Evolutionary conservation across 768 basidiomycete species (phyloP).

Genomic region (Hygrophoropsis aurantiaca): DNA sequence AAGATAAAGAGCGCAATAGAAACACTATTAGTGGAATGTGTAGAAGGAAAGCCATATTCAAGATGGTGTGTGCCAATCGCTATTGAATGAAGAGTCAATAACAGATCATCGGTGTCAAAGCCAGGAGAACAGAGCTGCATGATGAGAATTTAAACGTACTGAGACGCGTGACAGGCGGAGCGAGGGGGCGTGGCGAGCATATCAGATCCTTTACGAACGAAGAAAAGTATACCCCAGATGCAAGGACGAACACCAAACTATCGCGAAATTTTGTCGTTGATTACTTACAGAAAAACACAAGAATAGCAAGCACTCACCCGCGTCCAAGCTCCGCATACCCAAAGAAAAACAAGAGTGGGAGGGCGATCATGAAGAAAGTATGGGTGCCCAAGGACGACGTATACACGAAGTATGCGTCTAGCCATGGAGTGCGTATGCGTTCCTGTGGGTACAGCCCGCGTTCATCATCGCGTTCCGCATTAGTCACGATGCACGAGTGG

Average conservation of each 20-base stretch:
- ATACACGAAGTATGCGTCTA: slow-evolving; percentile 84
- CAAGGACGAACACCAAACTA: slow-evolving; percentile 70
- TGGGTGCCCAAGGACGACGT: slow-evolving; percentile 80
- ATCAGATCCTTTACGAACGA: slow-evolving; percentile 88
- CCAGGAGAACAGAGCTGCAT: not conserved
- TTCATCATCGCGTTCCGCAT: slow-evolving; percentile 7
- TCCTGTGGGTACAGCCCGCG: slow-evolving; percentile 36
- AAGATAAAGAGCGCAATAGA: slow-evolving; percentile 86
- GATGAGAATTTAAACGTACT: slow-evolving; percentile 65
- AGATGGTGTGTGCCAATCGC: slow-evolving; percentile 79
- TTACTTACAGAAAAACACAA: slow-evolving; percentile 1
- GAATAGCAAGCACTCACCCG: slow-evolving; percentile 62
- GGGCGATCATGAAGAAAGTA: slow-evolving; percentile 89
- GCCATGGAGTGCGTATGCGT: slow-evolving; percentile 57
- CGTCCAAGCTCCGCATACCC: slow-evolving; percentile 69
- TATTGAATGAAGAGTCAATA: slow-evolving; percentile 24
- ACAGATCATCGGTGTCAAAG: not conserved
- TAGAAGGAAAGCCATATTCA: slow-evolving; percentile 95
- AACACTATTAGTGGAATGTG: slow-evolving; percentile 88
- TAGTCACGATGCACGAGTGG: not conserved
- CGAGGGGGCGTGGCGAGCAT: slow-evolving; percentile 87
- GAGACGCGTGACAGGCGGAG: slow-evolving; percentile 87
- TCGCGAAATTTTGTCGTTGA: no score
- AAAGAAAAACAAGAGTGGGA: slow-evolving; percentile 89
- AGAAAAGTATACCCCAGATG: slow-evolving; percentile 81